These are phyloP conservation scores for Podaxis sp. DNA, from an alignment of 768 basidiomycete genomes.

Conservation along the genomic window DNA sequence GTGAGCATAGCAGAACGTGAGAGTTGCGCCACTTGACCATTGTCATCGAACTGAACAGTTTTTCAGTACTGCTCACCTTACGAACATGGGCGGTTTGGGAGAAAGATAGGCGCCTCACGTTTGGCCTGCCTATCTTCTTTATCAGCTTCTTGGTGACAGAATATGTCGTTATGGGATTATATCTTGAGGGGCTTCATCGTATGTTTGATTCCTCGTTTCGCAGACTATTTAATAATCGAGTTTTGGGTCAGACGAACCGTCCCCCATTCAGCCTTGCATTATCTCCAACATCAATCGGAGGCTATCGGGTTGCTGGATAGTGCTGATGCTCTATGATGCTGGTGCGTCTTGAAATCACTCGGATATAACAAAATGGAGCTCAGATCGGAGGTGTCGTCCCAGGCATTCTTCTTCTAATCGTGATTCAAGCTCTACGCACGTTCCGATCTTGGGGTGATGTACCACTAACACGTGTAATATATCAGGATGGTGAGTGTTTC, in stretches of 20 bases:
- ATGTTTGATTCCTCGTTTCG: not conserved
- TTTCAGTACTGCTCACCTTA: constrained; percentile 13
- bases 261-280: not conserved
- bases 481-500: constrained; percentile 7
- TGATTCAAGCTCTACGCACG: constrained; percentile 4
- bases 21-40: not conserved
- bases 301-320: constrained; percentile 7
- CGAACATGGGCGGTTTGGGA: constrained; percentile 20
- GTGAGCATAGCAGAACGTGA: constrained; percentile 11
- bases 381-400: not conserved
- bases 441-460: constrained; percentile 8
- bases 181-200: not conserved
- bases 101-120: constrained; percentile 5
- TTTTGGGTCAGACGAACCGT: not conserved
- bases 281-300: not conserved
- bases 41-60: not conserved
- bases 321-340: constrained; percentile 11
- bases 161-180: not conserved
- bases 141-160: not conserved
- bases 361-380: not conserved
- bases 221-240: not conserved
- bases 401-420: constrained; percentile 8
- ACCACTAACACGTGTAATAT: constrained; percentile 11
- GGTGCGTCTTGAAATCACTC: not conserved
- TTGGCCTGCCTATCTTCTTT: not conserved